Percentiles rank a stretch among this genome's conserved stretches.
These are phyloP conservation scores for Acacia crassicarpa DNA, from an alignment of 306 rosid genomes.

Conservation along the genomic window DNA sequence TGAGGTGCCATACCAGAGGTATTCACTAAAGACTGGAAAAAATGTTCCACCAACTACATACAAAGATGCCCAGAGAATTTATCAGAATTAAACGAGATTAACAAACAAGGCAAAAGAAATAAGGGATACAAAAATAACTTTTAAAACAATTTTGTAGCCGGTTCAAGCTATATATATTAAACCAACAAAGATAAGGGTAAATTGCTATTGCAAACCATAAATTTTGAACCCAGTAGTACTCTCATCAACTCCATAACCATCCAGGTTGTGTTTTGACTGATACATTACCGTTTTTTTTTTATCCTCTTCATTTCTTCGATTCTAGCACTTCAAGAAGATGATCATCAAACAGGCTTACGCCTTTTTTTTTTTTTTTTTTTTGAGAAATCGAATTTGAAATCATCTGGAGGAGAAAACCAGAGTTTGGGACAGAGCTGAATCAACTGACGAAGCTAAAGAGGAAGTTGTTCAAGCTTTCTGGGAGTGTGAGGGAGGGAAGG, in stretches of 20 bases:
- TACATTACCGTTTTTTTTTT: conserved; percentile 75
- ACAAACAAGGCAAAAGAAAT: background rate
- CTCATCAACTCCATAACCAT: conserved; percentile 81
- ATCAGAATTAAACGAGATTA: background rate
- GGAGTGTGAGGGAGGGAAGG: too few species aligned
- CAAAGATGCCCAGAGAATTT: conserved; percentile 9
- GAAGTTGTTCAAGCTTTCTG: too few species aligned
- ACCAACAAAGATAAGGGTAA: background rate
- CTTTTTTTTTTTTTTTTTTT: too few species aligned
- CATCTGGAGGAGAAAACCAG: background rate
- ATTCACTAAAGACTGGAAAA: conserved; percentile 82
- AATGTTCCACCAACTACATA: conserved; percentile 91
- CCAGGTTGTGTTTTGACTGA: conserved; percentile 43
- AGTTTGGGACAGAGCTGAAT: conserved; percentile 40
- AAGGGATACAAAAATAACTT: background rate
- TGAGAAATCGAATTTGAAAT: background rate
- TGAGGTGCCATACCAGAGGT: conserved; percentile 54
- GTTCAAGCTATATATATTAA: too few species aligned
- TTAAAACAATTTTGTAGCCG: background rate
- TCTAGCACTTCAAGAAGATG: conserved; percentile 60
- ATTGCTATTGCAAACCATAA: background rate
- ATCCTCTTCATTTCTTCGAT: conserved; percentile 83
- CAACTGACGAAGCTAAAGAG: conserved; percentile 15
- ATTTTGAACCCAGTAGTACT: conserved; percentile 69
- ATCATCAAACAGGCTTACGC: background rate